Percentiles rank a stretch among this genome's conserved stretches.
phyloP scores from a whole-genome alignment of 1,284 basidiomycete species.

The Puccinia coronata region DNA sequence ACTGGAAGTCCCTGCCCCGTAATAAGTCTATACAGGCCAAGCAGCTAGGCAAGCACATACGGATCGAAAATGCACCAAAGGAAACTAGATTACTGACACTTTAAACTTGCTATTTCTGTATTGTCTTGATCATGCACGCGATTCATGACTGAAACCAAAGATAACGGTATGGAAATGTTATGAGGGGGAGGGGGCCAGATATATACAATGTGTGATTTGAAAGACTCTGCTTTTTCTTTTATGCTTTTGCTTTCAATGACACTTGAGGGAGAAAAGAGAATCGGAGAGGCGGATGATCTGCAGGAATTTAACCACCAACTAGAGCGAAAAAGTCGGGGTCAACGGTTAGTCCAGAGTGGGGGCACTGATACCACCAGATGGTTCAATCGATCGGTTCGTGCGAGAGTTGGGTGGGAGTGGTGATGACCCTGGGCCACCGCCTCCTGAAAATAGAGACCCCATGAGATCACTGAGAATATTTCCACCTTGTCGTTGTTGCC shows the following conservation, averaged over 20 bases:
- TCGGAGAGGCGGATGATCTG: not conserved
- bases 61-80: no score
- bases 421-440: slow-evolving; percentile 7
- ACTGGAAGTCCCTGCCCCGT: no score
- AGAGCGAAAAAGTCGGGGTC: not conserved
- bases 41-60: no score
- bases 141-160: no score
- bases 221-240: not conserved
- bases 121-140: no score
- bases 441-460: slow-evolving; percentile 34
- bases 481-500: slow-evolving; percentile 21
- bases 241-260: not conserved
- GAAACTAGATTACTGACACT: no score
- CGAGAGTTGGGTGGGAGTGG: slow-evolving; percentile 18
- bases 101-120: no score
- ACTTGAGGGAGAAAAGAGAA: not conserved
- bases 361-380: slow-evolving; percentile 29
- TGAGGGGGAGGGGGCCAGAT: not conserved
- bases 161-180: no score
- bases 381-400: slow-evolving; percentile 8
- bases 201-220: not conserved
- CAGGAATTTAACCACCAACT: not conserved
- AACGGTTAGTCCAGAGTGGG: slow-evolving; percentile 38
- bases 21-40: no score
- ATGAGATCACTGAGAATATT: slow-evolving; percentile 45